Base-by-base conservation (phyloP, 192 early-diverging fungal genomes). In the Linnemannia hyalina region DNA sequence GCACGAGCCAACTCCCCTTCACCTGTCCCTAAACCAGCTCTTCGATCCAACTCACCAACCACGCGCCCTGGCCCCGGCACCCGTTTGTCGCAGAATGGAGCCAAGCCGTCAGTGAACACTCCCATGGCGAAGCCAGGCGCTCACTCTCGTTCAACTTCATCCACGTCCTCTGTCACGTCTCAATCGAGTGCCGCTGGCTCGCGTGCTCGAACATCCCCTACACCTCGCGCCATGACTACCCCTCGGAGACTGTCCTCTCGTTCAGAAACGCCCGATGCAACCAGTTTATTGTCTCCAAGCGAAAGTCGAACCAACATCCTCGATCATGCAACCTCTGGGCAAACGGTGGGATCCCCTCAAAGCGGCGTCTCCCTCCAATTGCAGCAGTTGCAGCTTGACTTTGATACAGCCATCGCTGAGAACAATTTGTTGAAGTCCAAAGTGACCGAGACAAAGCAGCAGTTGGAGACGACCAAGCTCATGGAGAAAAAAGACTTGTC, bases 381-480 rank as follows among this genome's bases (percentile, higher is more conserved):
- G n/a, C 92, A 94, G 60, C 92, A 94, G 70, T 83, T 95, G 29
- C 91, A 91, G 63, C 76, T 93, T 44, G 90, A 93, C 26, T 89
- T 95, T 47, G 94, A 95, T 40, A 91, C 93, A 68, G 89, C 95
- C 11, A 92, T 95, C 73, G 93, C 94, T 0, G 94, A 96, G 77
- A 96, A 96, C 74, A 91, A 91, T 46, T 86, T 93, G 35, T 87
- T 96, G 46, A 93, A 94, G 46, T 85, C 94, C 0, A 92, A 95
- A 75, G 91, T 93, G 68, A 90, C 89, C 29, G 93, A 96, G 74
- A 92, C 92, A 49, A 93, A 91, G 71, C 82, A 90, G 6, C 88
- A 90, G 18, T 75, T 91, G 41, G 88, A 91, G 36, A 76, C 60
- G 29, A 92, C 91, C 2, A 89, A 93, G 63, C 36, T 81, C 46